A percentile compares a stretch with the other conserved stretches of the same genome.
phyloP scores from a whole-genome alignment of 805 yeast genomes.

The Lachancea kluyveri region DNA sequence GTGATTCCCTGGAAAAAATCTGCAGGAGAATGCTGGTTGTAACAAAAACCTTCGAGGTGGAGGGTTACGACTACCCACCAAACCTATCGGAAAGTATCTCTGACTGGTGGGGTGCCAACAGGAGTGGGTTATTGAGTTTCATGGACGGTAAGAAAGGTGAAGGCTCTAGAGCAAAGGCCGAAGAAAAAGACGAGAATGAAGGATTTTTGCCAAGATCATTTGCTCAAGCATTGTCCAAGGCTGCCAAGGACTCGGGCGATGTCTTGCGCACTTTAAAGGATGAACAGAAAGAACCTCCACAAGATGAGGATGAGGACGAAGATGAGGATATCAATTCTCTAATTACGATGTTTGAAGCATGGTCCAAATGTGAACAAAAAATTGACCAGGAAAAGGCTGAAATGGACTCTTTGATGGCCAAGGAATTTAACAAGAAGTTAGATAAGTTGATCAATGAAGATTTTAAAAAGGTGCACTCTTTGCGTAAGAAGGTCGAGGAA shows the following conservation, averaged over 20 bases:
- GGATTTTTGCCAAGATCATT: constrained; percentile 57
- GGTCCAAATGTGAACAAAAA: constrained; percentile 49
- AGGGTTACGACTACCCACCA: constrained; percentile 80
- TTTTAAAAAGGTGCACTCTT: constrained; percentile 53
- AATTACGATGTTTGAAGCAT: constrained; percentile 35
- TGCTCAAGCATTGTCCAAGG: constrained; percentile 59
- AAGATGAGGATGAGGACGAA: constrained; percentile 35
- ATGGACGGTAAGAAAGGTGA: constrained; percentile 9
- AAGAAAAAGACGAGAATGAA: constrained; percentile 6
- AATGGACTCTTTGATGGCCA: constrained; percentile 59
- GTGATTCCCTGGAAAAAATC: constrained; percentile 56
- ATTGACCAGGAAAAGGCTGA: constrained; percentile 64
- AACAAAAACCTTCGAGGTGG: constrained; percentile 62
- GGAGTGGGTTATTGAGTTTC: constrained; percentile 19
- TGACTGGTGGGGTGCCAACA: constrained; percentile 41
- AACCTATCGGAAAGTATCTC: constrained; percentile 59
- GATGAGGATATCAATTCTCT: constrained; percentile 49
- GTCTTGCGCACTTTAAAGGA: constrained; percentile 27
- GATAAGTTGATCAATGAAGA: constrained; percentile 46
- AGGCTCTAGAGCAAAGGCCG: constrained; percentile 2
- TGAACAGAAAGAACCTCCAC: constrained; percentile 17
- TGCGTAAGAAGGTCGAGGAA: constrained; percentile 62
- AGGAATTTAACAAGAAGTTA: constrained; percentile 53
- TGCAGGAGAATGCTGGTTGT: constrained; percentile 47
- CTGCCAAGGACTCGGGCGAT: constrained; percentile 46